A percentile compares a stretch with the other conserved stretches of the same genome.
phyloP scores from a whole-genome alignment of 139 green algal species.

The Pedinophyceae sp. region DNA sequence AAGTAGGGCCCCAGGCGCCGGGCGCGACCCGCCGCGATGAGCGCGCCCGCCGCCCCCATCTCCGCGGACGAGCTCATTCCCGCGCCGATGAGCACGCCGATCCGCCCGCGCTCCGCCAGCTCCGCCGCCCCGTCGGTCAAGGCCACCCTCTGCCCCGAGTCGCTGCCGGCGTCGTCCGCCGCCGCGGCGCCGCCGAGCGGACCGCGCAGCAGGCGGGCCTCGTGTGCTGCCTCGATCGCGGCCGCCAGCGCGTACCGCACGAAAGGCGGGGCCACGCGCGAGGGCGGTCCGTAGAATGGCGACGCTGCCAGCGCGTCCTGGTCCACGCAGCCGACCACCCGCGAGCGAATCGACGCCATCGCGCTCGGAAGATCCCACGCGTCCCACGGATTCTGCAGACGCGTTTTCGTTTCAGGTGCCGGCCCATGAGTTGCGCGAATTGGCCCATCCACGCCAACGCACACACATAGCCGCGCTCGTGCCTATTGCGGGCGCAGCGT shows the following conservation, averaged over 20 bases:
- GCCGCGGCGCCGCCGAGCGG: constrained; percentile 13
- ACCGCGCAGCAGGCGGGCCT: constrained; percentile 4
- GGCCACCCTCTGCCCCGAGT: constrained; percentile 28
- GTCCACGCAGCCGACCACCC: constrained; percentile 39
- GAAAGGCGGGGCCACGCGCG: constrained; percentile 21
- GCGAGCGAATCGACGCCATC: constrained; percentile 15
- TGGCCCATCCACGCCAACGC: not conserved
- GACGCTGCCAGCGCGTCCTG: constrained; percentile 18
- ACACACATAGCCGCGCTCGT: not conserved
- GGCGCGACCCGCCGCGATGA: constrained; percentile 25
- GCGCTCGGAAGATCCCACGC: constrained; percentile 5
- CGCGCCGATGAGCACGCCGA: constrained; percentile 66
- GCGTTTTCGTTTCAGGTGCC: not conserved
- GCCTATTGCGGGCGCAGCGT: not conserved
- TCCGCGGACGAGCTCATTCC: constrained; percentile 76
- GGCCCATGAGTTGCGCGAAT: not conserved
- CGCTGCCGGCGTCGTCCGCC: constrained; percentile 10
- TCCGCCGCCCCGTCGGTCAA: not conserved
- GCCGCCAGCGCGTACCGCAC: constrained; percentile 31
- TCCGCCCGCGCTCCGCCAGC: constrained; percentile 14
- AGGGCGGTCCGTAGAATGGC: constrained; percentile 1
- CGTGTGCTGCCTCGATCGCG: constrained; percentile 24
- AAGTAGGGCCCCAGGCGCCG: constrained; percentile 75
- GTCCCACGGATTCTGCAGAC: not conserved
- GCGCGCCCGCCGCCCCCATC: constrained; percentile 43